A percentile compares a stretch with the other conserved stretches of the same genome.
Conservation (phyloP, 73 alveolate species). For the Tetrahymena elliotti region DNA sequence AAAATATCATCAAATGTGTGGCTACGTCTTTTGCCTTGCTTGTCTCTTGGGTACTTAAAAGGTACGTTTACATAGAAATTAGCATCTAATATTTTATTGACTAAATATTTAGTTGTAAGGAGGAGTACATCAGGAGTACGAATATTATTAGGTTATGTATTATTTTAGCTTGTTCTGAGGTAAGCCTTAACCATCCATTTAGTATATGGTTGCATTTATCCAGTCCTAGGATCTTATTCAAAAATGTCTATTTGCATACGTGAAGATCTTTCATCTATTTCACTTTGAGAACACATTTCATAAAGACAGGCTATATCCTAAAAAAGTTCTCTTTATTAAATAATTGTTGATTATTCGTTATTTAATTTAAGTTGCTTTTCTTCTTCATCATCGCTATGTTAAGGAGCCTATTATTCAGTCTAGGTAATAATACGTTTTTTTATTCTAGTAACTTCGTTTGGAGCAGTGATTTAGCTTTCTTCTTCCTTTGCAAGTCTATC, state of each 20-base stretch:
- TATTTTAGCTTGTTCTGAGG: background rate
- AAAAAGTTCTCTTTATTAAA: background rate
- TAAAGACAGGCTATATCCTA: constrained; percentile 6
- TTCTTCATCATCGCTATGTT: constrained; percentile 12
- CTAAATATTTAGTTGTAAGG: constrained; percentile 6
- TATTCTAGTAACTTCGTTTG: background rate
- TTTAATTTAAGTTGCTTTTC: background rate
- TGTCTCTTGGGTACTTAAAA: background rate
- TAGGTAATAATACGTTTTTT: constrained; percentile 1
- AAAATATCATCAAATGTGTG: background rate
- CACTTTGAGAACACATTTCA: constrained; percentile 26
- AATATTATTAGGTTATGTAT: constrained; percentile 7
- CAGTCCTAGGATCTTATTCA: constrained; percentile 27
- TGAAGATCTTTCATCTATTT: constrained; percentile 22
- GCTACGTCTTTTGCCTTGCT: background rate
- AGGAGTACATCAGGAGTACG: constrained; percentile 34
- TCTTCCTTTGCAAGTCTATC: constrained; percentile 19
- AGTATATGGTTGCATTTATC: background rate
- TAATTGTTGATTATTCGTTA: background rate
- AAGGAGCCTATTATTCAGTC: background rate
- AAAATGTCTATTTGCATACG: constrained; percentile 5
- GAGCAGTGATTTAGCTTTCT: background rate
- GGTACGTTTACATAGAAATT: constrained; percentile 4
- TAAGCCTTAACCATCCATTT: constrained; percentile 6
- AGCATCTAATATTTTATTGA: constrained; percentile 16